Evolutionary conservation across 495 filamentous ascomycete species (phyloP).

Genomic region (Staphylotrichum tortipilum): DNA sequence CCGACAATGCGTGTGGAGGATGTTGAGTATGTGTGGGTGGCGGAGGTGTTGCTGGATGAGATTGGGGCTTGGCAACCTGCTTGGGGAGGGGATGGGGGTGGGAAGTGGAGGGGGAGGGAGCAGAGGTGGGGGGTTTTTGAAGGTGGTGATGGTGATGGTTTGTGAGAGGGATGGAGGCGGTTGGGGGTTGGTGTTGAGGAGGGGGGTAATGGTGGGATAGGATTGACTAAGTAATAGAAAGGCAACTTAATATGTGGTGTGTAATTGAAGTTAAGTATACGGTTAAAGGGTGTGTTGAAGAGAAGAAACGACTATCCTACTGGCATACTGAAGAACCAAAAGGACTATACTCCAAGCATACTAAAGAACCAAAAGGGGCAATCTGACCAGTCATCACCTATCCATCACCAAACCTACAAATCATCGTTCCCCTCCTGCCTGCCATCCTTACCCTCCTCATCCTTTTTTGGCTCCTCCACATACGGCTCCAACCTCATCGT

Average conservation of each 20-base stretch:
- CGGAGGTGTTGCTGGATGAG: slow-evolving; percentile 40
- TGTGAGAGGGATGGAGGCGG: slow-evolving; percentile 23
- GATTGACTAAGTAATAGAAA: no score
- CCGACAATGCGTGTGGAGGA: not conserved
- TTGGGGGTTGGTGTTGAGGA: not conserved
- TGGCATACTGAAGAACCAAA: no score
- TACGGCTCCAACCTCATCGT: slow-evolving; percentile 22
- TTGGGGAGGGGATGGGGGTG: not conserved
- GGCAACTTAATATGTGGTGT: no score
- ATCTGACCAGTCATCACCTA: not conserved
- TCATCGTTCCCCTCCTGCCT: not conserved
- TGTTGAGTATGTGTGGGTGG: slow-evolving; percentile 25
- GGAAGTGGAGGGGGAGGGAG: slow-evolving; percentile 25
- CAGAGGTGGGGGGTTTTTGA: slow-evolving; percentile 39
- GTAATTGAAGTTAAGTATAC: no score
- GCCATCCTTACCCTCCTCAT: no score
- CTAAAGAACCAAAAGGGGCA: not conserved
- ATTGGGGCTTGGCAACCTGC: slow-evolving; percentile 23
- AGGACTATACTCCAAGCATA: no score
- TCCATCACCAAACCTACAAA: slow-evolving; percentile 3
- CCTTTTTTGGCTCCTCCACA: slow-evolving; percentile 14
- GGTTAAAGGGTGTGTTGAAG: no score
- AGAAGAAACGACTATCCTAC: no score
- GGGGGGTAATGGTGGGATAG: not conserved
- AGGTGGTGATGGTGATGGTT: slow-evolving; percentile 19